phyloP scores from a whole-genome alignment of 73 alveolate genomes.

The Tetrahymena elliotti region DNA sequence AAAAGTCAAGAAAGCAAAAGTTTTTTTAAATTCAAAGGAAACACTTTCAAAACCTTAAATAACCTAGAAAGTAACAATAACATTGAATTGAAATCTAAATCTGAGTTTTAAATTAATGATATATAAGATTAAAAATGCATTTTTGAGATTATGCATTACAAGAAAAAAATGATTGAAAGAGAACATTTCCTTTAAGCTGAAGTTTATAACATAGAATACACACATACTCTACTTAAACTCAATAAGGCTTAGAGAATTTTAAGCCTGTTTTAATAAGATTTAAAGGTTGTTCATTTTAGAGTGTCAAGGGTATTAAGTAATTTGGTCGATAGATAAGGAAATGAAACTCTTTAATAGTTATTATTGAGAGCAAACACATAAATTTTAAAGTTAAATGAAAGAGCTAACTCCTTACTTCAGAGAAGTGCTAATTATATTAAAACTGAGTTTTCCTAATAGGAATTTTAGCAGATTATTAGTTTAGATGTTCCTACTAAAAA shows the following conservation, averaged over 20 bases:
- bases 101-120: background rate
- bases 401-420: background rate
- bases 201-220: background rate
- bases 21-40: background rate
- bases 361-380: background rate
- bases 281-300: background rate
- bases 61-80: background rate
- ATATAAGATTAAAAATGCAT: background rate
- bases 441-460: background rate
- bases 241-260: background rate
- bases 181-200: background rate
- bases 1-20: background rate
- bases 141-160: background rate
- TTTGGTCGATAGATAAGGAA: background rate
- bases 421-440: background rate
- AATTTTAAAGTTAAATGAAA: background rate
- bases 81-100: background rate
- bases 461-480: background rate
- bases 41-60: background rate
- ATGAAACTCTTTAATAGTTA: background rate
- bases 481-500: background rate
- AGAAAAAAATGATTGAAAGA: background rate
- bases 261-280: background rate
- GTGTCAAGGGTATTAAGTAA: background rate
- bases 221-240: background rate